Conservation (phyloP, 2,329 filamentous ascomycete genomes). For the Pseudocercospora macadamiae region DNA sequence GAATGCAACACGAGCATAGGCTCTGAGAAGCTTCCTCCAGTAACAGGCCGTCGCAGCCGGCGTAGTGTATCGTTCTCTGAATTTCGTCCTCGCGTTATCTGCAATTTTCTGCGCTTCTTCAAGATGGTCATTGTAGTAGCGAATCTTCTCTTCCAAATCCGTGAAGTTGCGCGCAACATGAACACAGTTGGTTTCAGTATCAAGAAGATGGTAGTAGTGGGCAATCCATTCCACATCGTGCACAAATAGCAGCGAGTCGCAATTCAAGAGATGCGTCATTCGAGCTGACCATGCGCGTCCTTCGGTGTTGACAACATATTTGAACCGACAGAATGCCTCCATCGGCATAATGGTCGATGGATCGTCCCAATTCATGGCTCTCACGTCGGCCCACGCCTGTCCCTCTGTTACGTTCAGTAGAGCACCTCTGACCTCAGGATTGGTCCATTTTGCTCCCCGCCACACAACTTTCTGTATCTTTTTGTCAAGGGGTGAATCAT, state of each 20-base stretch:
- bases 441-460: constrained; percentile 35
- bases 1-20: constrained; percentile 31
- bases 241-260: constrained; percentile 30
- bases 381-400: constrained; percentile 43
- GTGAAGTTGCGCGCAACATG: constrained; percentile 29
- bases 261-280: constrained; percentile 36
- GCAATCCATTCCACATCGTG: constrained; percentile 35
- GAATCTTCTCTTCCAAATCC: constrained; percentile 31
- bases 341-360: constrained; percentile 25
- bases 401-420: constrained; percentile 36
- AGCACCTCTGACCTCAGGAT: constrained; percentile 32
- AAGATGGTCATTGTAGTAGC: constrained; percentile 26
- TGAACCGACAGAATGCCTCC: constrained; percentile 34
- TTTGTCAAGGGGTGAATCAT: constrained; percentile 27
- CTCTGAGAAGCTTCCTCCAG: constrained; percentile 31
- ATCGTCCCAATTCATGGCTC: constrained; percentile 32
- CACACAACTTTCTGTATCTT: constrained; percentile 37
- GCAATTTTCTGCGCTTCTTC: constrained; percentile 29
- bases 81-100: constrained; percentile 20
- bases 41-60: constrained; percentile 38
- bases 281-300: constrained; percentile 33
- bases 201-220: constrained; percentile 33
- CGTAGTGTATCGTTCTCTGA: constrained; percentile 31
- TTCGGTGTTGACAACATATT: constrained; percentile 36
- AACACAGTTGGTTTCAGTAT: constrained; percentile 31